Base-by-base conservation (phyloP, 2,329 filamentous ascomycete genomes). In the Xylariaceae sp. region DNA sequence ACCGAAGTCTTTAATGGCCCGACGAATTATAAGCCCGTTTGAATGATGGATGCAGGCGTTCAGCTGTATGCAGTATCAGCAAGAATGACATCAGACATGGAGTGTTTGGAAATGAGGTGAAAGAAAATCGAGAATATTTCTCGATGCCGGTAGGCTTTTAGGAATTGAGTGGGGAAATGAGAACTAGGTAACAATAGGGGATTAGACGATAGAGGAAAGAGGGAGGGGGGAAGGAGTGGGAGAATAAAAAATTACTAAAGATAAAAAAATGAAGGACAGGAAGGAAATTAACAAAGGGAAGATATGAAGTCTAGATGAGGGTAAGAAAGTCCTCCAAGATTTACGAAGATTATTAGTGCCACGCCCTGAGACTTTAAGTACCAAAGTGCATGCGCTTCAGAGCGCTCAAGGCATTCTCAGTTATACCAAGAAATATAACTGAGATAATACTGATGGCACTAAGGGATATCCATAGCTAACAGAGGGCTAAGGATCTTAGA, bases 21-120 rank as follows among this genome's bases (percentile, higher is more conserved):
- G 65, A 47, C 67, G 70, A 3, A 80, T 68, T 1, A 77, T 74
- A 0, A 65, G 57, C 0, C 72, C 65, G 19, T 66, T 65, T 9
- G 78, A 75, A 52, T 79, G 76, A 50, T 79, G 76, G 40, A 85
- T 74, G 4, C 74, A 70, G 0, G 79, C 76, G 60, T 82, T 83
- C 40, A 82, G 65, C 81, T 83, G 52, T 12, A 29, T 9, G 7
- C 45, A 21, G 3, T 16, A 43, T 56, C 49, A 56, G 57, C 42
- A 32, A 16, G 32, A 40, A 46, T 19, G 20, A 41, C 20, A 19
- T 9, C 50, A 46, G 7, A 26, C 19, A 44, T 41, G 19, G n/a
- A 51, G 21, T 40, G 21, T 41, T 7, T 19, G 46, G 43, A 40
- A 20, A 48, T 20, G 45, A 16, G 44, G 37, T 40, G 40, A 23